These are phyloP conservation scores for Rhodofomes roseus DNA, from an alignment of 1,284 basidiomycete species.

Conservation along the genomic window DNA sequence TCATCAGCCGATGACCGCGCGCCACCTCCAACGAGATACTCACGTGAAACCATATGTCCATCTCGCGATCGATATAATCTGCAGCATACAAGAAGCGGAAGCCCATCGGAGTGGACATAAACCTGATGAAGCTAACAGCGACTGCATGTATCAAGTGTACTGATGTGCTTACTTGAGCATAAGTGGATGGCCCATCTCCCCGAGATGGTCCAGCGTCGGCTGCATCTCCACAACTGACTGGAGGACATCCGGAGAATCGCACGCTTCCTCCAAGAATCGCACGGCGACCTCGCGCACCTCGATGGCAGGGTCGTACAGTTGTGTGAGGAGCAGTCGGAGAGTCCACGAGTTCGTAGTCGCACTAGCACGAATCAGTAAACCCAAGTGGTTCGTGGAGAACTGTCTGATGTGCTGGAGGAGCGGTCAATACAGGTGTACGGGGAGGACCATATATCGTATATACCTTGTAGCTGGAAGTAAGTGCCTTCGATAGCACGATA, in stretches of 20 bases:
- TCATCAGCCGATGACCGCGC: neutral
- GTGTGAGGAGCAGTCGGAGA: constrained; percentile 85
- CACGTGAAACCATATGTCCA: constrained; percentile 95
- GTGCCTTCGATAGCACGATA: constrained; percentile 87
- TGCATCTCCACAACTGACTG: constrained; percentile 93
- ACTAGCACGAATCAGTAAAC: constrained; percentile 69
- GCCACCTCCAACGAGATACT: constrained; percentile 23
- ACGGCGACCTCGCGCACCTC: constrained; percentile 92
- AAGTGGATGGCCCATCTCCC: constrained; percentile 87
- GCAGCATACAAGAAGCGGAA: constrained; percentile 90
- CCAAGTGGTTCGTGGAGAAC: constrained; percentile 87
- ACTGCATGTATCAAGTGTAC: neutral
- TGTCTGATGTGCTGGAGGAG: constrained; percentile 74
- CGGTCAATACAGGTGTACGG: constrained; percentile 2
- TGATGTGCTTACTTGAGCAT: constrained; percentile 67
- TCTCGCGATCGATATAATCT: constrained; percentile 90
- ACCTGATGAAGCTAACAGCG: constrained; percentile 45
- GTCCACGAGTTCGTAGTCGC: constrained; percentile 77
- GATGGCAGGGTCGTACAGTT: constrained; percentile 89
- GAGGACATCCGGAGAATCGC: constrained; percentile 78
- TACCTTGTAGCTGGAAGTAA: constrained; percentile 89
- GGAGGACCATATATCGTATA: constrained; percentile 8
- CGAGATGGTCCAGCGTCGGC: constrained; percentile 92
- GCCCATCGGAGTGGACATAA: constrained; percentile 92
- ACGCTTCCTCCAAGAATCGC: constrained; percentile 85